Evolutionary conservation across 2,329 filamentous ascomycete species (phyloP), one percentile per base, ranked within the genome.

Genomic region (Trichoderma sp.): DNA sequence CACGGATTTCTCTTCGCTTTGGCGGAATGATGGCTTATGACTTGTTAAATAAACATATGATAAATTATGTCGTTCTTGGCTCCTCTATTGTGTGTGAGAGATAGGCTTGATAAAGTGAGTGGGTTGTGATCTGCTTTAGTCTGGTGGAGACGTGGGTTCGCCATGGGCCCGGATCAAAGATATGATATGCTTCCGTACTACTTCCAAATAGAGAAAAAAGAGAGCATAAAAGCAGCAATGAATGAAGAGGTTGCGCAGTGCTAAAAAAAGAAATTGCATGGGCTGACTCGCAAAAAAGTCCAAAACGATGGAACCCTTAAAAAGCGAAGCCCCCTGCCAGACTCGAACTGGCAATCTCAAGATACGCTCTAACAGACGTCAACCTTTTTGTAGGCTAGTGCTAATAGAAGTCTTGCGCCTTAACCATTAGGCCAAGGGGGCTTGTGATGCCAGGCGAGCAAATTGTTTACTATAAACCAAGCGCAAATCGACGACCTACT

Each of bases 321-420:
- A 47, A 63, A 14, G 15, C 2, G 4, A 15, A 57, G 63, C 63
- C 63, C 47, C 63, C 63, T 66, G 63, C 63, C 63, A 32, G 47
- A 66, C 63, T 66, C 47, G 63, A 66, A 56, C 63, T 26, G 47
- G 63, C 63, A 66, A 66, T 66, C 63, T 56, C 64, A 67, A 67
- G 64, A 67, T 67, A 12, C 32, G 60, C 34, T 62, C 60, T 28
- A 43, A 6, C 14, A 61, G 60, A 26, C 60, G 32, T 34, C 36
- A 26, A 28, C 56, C 26, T 8, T 62, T 28, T 28, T 39, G 21
- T 7, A 43, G 58, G 8, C 6, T 39, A 62, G 60, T 26, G 21
- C 60, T 62, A 43, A 43, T 67, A 67, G 64, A 67, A 67, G 64
- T 67, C 51, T 67, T 67, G 64, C 64, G 64, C 64, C 64, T 67